These are phyloP conservation scores for Alternaria sp. DNA, from an alignment of 2,329 filamentous ascomycete genomes.

Conservation along the genomic window DNA sequence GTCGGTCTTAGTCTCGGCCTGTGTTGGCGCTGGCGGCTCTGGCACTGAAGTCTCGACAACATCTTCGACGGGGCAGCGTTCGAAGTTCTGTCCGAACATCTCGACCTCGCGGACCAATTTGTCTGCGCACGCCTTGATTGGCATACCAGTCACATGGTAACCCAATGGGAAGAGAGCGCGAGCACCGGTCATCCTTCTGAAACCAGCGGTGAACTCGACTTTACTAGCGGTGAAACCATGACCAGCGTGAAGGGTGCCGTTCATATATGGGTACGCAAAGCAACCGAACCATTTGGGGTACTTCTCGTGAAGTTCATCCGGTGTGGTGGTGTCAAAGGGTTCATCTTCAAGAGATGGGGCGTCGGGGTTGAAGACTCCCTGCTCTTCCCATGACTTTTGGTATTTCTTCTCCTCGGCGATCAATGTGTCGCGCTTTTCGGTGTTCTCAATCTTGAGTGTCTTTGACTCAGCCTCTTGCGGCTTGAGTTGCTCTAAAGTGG, in stretches of 20 bases:
- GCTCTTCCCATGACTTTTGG: slow-evolving; percentile 81
- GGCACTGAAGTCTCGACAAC: slow-evolving; percentile 55
- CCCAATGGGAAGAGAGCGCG: slow-evolving; percentile 86
- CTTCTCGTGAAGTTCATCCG: slow-evolving; percentile 77
- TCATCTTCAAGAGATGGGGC: slow-evolving; percentile 81
- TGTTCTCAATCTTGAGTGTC: slow-evolving; percentile 73
- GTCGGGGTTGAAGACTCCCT: slow-evolving; percentile 81
- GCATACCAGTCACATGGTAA: slow-evolving; percentile 94
- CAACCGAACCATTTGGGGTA: slow-evolving; percentile 90
- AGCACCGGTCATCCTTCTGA: slow-evolving; percentile 89
- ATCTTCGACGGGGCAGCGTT: slow-evolving; percentile 64
- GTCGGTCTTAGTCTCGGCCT: slow-evolving; percentile 74
- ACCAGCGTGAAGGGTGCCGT: slow-evolving; percentile 74
- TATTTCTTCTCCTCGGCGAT: slow-evolving; percentile 90
- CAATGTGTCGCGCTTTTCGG: slow-evolving; percentile 84
- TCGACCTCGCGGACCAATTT: slow-evolving; percentile 90
- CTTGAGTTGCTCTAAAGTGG: slow-evolving; percentile 62
- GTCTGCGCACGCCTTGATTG: slow-evolving; percentile 93
- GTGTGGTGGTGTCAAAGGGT: slow-evolving; percentile 74
- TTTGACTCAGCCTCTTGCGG: slow-evolving; percentile 63
- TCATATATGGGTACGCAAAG: slow-evolving; percentile 66
- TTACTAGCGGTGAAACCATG: slow-evolving; percentile 93
- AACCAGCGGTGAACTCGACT: slow-evolving; percentile 88
- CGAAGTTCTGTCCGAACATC: slow-evolving; percentile 86
- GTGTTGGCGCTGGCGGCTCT: slow-evolving; percentile 63